Percentiles rank a stretch among this genome's conserved stretches.
Conservation (phyloP, 352 stramenopile species). For the Phytophthora fragariae region DNA sequence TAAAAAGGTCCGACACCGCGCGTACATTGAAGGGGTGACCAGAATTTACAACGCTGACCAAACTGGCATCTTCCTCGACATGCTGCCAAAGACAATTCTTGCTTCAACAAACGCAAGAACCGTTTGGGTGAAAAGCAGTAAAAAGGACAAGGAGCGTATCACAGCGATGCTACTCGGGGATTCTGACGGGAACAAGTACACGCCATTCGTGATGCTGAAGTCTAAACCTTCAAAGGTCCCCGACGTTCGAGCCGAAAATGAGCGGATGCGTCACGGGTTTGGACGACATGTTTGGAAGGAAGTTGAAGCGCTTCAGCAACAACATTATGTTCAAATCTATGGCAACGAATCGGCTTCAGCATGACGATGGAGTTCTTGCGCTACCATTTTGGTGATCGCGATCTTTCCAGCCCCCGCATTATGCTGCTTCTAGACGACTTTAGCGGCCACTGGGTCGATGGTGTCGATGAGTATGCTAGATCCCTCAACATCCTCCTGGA, state of each 20-base stretch:
- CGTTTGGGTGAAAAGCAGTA: constrained; percentile 4
- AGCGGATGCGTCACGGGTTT: not conserved
- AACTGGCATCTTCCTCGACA: not conserved
- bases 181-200: not conserved
- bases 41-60: constrained; percentile 15
- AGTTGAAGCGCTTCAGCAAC: not conserved
- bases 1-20: not conserved
- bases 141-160: constrained; percentile 1
- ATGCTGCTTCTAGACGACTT: not conserved
- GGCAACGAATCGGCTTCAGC: not conserved
- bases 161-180: constrained; percentile 10
- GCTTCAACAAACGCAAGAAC: constrained; percentile 7
- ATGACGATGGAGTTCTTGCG: not conserved
- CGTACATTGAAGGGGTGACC: not conserved
- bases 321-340: not conserved
- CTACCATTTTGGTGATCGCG: not conserved
- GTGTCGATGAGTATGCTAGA: not conserved
- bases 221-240: not conserved
- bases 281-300: not conserved
- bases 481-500: not conserved
- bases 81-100: not conserved
- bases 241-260: not conserved
- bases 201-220: constrained; percentile 3
- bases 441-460: not conserved
- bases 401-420: not conserved